Evolutionary conservation across 495 filamentous ascomycete genomes (phyloP).

Genomic region (Thermochaetoides thermophila): DNA sequence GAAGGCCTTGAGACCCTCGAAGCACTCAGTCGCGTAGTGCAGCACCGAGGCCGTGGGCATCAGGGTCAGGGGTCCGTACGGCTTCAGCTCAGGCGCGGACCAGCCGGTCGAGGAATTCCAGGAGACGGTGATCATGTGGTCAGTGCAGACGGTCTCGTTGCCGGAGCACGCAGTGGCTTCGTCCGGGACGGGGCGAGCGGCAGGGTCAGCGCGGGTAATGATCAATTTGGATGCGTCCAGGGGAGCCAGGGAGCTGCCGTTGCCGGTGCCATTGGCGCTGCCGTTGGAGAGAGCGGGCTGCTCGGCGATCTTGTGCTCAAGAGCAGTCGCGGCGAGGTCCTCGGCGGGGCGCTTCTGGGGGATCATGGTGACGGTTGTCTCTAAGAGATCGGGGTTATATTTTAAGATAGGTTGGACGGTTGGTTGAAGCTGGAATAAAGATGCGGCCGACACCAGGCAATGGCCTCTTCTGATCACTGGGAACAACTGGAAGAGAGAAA

Average conservation of each 20-base stretch:
- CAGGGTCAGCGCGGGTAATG: conserved; percentile 46
- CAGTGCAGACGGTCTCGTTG: conserved; percentile 51
- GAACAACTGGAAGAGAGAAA: no score
- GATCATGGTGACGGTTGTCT: conserved; percentile 4
- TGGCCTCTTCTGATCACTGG: no score
- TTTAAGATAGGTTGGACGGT: no score
- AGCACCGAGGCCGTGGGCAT: conserved; percentile 75
- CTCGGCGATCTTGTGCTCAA: conserved; percentile 26
- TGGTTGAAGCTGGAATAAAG: no score
- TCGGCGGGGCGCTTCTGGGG: conserved; percentile 7
- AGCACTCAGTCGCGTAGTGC: conserved; percentile 87
- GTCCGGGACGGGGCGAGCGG: conserved; percentile 52
- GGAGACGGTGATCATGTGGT: conserved; percentile 72
- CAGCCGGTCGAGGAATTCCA: conserved; percentile 61
- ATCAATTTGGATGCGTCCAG: conserved; percentile 64
- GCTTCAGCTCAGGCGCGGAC: conserved; percentile 61
- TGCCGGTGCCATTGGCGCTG: conserved; percentile 10
- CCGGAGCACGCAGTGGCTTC: conserved; percentile 33
- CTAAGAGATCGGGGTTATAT: no score
- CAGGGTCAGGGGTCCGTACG: conserved; percentile 66
- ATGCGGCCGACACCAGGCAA: no score
- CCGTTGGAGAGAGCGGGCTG: conserved; percentile 13
- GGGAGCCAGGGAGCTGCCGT: conserved; percentile 11
- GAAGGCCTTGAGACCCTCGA: conserved; percentile 82
- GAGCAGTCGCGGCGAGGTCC: conserved; percentile 28